Percentiles rank a stretch among this genome's conserved stretches.
Conservation (phyloP, 768 basidiomycete genomes). For the Terana coerulea region DNA sequence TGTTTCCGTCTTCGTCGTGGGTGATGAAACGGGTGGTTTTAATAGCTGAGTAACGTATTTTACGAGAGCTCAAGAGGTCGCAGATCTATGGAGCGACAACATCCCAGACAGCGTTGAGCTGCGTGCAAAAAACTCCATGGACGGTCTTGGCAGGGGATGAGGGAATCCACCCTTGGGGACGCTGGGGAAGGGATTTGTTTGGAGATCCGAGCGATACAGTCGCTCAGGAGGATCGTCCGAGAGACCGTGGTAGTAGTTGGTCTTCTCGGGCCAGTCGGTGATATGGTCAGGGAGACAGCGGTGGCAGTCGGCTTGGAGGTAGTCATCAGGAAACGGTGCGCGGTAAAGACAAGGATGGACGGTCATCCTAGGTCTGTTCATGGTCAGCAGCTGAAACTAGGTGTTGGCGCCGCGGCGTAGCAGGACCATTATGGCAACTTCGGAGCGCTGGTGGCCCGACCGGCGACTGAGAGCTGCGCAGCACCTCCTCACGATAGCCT, state of each 20-base stretch:
- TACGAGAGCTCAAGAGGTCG: constrained; percentile 29
- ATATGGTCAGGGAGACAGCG: constrained; percentile 17
- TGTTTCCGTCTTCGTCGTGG: constrained; percentile 21
- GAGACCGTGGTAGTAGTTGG: constrained; percentile 27
- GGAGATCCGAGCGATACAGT: constrained; percentile 28
- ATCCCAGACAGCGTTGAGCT: constrained; percentile 39
- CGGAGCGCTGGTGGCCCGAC: no score
- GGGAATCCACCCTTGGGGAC: constrained; percentile 14
- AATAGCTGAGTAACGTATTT: constrained; percentile 28
- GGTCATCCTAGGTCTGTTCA: no score
- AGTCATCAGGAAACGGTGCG: no score
- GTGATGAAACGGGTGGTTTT: constrained; percentile 25
- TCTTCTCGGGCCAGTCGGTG: constrained; percentile 26
- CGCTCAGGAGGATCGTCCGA: constrained; percentile 28
- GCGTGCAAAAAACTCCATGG: constrained; percentile 35
- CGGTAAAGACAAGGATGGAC: no score
- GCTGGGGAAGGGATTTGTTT: constrained; percentile 24
- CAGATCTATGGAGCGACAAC: constrained; percentile 35
- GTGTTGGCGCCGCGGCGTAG: no score
- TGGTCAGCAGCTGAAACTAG: no score
- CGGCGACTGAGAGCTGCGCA: no score
- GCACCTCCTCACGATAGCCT: no score
- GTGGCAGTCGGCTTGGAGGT: no score
- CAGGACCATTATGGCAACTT: no score
- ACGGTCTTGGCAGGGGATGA: constrained; percentile 32